Evolutionary conservation across 768 basidiomycete genomes (phyloP).

Genomic region (Lanmaoa pseudosensibilis): DNA sequence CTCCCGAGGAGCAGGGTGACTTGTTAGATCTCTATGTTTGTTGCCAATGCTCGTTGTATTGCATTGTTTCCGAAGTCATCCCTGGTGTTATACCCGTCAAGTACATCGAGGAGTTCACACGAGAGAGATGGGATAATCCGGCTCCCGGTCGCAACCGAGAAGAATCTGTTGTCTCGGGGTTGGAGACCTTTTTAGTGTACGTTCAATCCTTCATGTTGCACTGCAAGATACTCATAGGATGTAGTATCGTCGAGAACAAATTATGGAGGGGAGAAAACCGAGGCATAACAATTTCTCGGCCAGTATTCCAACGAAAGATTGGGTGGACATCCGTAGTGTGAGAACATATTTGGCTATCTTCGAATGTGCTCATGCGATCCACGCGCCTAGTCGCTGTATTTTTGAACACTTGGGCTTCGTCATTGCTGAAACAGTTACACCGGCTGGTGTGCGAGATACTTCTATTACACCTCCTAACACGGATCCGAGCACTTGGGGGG

Average conservation of each 20-base stretch:
- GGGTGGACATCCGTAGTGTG: conserved; percentile 67
- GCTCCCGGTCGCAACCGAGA: conserved; percentile 53
- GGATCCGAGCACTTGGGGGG: conserved; percentile 45
- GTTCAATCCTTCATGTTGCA: conserved; percentile 24
- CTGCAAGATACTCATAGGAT: background rate
- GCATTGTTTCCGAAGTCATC: conserved; percentile 66
- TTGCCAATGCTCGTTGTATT: conserved; percentile 79
- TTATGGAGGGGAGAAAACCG: conserved; percentile 71
- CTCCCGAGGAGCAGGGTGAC: conserved; percentile 44
- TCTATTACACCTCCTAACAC: conserved; percentile 57
- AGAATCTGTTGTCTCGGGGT: conserved; percentile 51
- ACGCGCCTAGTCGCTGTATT: conserved; percentile 36
- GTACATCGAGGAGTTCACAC: conserved; percentile 59
- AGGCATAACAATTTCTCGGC: conserved; percentile 51
- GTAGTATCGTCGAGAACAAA: conserved; percentile 72
- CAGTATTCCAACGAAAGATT: conserved; percentile 59
- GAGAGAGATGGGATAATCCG: conserved; percentile 63
- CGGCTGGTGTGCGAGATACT: conserved; percentile 37
- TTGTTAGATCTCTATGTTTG: conserved; percentile 79
- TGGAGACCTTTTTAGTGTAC: conserved; percentile 70
- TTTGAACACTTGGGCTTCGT: conserved; percentile 44
- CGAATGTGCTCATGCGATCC: conserved; percentile 10
- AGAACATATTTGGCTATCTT: conserved; percentile 26
- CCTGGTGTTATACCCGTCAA: conserved; percentile 70
- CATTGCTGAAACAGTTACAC: conserved; percentile 19